Conservation (phyloP, 2,329 filamentous ascomycete species). For the Botryotinia globosa region DNA sequence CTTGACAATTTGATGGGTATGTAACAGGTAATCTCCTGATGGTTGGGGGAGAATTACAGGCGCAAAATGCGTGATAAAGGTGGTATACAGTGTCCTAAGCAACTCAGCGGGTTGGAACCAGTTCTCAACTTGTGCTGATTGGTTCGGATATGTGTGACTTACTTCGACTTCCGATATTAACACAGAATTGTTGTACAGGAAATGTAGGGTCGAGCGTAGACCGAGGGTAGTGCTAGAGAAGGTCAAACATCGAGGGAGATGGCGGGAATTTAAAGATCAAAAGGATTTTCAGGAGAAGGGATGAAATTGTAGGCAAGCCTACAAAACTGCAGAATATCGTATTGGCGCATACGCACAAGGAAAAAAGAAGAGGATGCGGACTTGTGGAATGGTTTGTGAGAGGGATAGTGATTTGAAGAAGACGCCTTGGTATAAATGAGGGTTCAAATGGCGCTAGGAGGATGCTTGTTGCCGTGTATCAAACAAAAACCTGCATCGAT, state of each 20-base stretch:
- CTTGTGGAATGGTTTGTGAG: too few relatives aligned
- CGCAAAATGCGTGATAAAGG: background rate
- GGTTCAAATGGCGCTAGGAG: too few relatives aligned
- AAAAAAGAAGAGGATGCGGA: too few relatives aligned
- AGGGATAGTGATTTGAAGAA: too few relatives aligned
- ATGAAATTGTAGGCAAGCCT: background rate
- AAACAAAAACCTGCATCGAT: too few relatives aligned
- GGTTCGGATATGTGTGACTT: background rate
- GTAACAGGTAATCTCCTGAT: background rate
- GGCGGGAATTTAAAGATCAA: background rate
- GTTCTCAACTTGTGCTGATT: accelerated
- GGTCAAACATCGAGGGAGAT: background rate
- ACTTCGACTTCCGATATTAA: background rate
- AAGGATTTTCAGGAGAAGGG: background rate
- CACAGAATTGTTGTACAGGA: background rate
- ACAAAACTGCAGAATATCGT: background rate
- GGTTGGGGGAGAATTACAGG: too few relatives aligned
- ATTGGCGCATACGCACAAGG: background rate
- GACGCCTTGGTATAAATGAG: too few relatives aligned
- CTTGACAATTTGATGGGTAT: background rate
- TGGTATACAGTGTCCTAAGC: too few relatives aligned
- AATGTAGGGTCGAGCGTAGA: background rate
- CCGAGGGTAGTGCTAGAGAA: background rate
- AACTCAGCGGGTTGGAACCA: accelerated
- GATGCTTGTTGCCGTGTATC: too few relatives aligned